phyloP scores from a whole-genome alignment of 306 rosid species.

The Cicer judaicum region DNA sequence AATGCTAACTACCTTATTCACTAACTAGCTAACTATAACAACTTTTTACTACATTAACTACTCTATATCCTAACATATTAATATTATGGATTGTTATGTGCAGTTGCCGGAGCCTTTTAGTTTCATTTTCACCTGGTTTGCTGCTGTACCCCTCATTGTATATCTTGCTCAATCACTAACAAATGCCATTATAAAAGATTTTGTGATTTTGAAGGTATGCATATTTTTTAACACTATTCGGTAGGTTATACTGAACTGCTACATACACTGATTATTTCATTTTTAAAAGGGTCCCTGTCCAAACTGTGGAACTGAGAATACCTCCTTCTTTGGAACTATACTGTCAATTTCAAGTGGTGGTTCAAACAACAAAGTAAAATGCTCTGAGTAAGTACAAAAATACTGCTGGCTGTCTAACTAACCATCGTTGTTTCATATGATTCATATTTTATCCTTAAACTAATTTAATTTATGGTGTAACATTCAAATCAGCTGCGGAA shows the following conservation, averaged over 20 bases:
- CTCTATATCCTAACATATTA: not conserved
- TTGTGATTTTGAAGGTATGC: conserved; percentile 81
- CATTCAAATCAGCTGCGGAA: conserved; percentile 68
- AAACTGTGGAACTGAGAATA: conserved; percentile 87
- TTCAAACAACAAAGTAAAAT: conserved; percentile 67
- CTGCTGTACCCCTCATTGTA: conserved; percentile 86
- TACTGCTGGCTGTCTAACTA: not conserved
- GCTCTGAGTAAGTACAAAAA: conserved; percentile 64
- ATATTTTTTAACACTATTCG: not conserved
- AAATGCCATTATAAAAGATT: conserved; percentile 76
- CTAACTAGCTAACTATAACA: too few species aligned
- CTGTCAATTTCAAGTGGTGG: conserved; percentile 86
- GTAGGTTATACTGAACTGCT: not conserved
- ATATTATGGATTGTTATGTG: conserved; percentile 46
- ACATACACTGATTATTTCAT: conserved; percentile 21
- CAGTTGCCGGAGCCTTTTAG: conserved; percentile 97
- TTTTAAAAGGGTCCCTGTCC: conserved; percentile 83
- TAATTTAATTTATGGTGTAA: conserved; percentile 24
- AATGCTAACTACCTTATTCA: too few species aligned
- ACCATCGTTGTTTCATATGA: conserved; percentile 17
- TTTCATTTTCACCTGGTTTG: conserved; percentile 97
- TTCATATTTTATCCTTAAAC: conserved; percentile 28
- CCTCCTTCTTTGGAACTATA: conserved; percentile 91
- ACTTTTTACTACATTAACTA: too few species aligned
- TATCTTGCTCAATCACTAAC: conserved; percentile 78